Evolutionary conservation across 1,284 basidiomycete species (phyloP).

Genomic region (Gomphus bonarii): DNA sequence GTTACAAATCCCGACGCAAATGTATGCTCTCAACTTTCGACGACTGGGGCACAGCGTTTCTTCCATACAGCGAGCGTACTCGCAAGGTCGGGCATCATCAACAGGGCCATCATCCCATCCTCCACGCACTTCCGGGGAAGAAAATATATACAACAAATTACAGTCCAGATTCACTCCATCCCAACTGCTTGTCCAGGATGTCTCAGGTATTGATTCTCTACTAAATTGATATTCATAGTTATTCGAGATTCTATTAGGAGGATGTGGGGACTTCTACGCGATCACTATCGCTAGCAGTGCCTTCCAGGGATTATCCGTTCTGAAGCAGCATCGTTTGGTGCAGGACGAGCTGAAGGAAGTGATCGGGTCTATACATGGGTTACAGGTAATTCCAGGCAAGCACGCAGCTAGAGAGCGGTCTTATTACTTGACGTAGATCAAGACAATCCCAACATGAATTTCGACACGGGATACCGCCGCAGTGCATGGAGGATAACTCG

Average conservation of each 20-base stretch:
- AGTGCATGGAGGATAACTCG: neutral
- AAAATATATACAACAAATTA: constrained; percentile 64
- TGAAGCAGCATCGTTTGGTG: constrained; percentile 93
- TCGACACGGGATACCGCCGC: neutral
- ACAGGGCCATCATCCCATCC: neutral
- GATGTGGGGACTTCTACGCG: constrained; percentile 94
- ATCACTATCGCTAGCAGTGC: constrained; percentile 78
- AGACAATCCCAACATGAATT: neutral
- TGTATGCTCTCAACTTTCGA: neutral
- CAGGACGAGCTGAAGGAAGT: constrained; percentile 84
- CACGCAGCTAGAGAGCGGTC: neutral
- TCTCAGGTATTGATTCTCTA: constrained; percentile 54
- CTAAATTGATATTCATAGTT: neutral
- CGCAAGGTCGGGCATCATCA: neutral
- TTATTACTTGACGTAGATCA: neutral
- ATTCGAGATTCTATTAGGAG: constrained; percentile 42
- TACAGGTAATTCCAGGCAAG: constrained; percentile 56
- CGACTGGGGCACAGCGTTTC: neutral
- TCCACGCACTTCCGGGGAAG: constrained; percentile 48
- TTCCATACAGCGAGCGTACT: neutral
- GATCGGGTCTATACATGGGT: constrained; percentile 86
- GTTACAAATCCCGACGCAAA: neutral
- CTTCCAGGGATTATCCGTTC: constrained; percentile 79
- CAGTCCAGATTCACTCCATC: constrained; percentile 65
- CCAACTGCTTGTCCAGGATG: constrained; percentile 75